Percentiles rank a stretch among this genome's conserved stretches.
Conservation (phyloP, 352 stramenopile species). For the Phytopythium chamaehyphon region DNA sequence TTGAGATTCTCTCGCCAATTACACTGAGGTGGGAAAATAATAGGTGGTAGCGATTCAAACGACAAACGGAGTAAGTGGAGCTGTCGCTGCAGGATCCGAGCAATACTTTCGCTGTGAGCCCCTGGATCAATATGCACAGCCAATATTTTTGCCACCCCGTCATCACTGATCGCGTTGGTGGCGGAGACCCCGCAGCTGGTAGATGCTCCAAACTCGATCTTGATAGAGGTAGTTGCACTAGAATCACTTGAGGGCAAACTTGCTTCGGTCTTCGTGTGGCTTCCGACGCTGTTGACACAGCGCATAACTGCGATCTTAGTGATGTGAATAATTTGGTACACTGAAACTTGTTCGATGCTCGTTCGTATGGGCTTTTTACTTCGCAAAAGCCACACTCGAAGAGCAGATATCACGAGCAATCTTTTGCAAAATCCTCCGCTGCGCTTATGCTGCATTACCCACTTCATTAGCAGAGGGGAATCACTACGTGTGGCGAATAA, state of each 20-base stretch:
- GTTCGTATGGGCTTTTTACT: slow-evolving; percentile 41
- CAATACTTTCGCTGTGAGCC: slow-evolving; percentile 46
- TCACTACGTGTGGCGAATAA: slow-evolving; percentile 49
- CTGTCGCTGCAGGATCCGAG: slow-evolving; percentile 45
- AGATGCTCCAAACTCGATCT: slow-evolving; percentile 9
- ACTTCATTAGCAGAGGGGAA: slow-evolving; percentile 52
- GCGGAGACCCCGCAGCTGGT: too few species aligned
- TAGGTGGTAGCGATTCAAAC: slow-evolving; percentile 27
- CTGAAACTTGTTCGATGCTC: slow-evolving; percentile 22
- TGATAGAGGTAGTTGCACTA: slow-evolving; percentile 24
- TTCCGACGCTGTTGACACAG: neutral
- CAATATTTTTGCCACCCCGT: slow-evolving; percentile 6
- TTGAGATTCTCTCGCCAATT: slow-evolving; percentile 56
- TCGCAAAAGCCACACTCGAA: slow-evolving; percentile 48
- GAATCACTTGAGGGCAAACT: slow-evolving; percentile 1
- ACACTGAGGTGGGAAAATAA: slow-evolving; percentile 33
- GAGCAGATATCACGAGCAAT: slow-evolving; percentile 50
- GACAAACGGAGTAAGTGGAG: slow-evolving; percentile 42
- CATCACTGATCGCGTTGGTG: neutral
- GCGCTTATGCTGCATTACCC: slow-evolving; percentile 47
- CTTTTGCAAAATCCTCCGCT: slow-evolving; percentile 34
- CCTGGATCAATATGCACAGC: slow-evolving; percentile 55
- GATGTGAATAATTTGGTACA: slow-evolving; percentile 46
- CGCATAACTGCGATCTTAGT: slow-evolving; percentile 31
- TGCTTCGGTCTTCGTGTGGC: neutral